Evolutionary conservation across 345 rosid species (phyloP).

Genomic region (Leavenworthia alabamica): DNA sequence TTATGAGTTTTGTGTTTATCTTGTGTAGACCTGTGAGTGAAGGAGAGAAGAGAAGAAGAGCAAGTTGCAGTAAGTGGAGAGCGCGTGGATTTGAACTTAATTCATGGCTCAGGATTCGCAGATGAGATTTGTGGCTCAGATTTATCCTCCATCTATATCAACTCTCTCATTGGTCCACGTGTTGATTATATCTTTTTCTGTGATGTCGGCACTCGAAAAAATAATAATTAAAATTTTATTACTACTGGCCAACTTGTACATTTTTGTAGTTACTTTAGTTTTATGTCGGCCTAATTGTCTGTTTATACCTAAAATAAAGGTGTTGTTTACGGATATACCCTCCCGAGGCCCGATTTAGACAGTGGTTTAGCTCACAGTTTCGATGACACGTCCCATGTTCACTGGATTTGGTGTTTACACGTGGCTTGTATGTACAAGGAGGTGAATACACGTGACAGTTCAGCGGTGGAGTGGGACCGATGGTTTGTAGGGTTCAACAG

Average conservation of each 20-base stretch:
- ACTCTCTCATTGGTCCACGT: conserved; percentile 30
- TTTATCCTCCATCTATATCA: conserved; percentile 28
- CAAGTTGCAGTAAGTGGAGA: conserved; percentile 23
- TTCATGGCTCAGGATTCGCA: conserved; percentile 20
- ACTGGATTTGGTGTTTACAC: neutral
- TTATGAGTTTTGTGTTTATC: neutral
- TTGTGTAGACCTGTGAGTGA: conserved; percentile 7
- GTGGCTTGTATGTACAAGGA: conserved; percentile 7
- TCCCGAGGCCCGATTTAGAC: neutral
- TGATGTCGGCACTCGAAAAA: conserved; percentile 14
- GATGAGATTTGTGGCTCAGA: conserved; percentile 20
- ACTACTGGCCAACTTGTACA: conserved; percentile 21
- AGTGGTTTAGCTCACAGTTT: too few species aligned
- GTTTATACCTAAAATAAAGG: too few species aligned
- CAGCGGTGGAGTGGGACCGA: conserved; percentile 27
- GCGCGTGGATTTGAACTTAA: conserved; percentile 14
- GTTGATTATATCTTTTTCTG: conserved; percentile 19
- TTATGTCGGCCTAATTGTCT: too few species aligned
- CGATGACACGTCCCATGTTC: conserved; percentile 16
- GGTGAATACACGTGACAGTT: conserved; percentile 22
- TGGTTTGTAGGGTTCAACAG: neutral
- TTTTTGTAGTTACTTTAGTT: neutral
- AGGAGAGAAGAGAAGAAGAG: neutral
- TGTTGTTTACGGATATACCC: conserved; percentile 15
- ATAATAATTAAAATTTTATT: neutral